Evolutionary conservation across 2,329 filamentous ascomycete species (phyloP), one percentile per base, ranked within the genome.

Genomic region (Botryosphaeria dothidea): DNA sequence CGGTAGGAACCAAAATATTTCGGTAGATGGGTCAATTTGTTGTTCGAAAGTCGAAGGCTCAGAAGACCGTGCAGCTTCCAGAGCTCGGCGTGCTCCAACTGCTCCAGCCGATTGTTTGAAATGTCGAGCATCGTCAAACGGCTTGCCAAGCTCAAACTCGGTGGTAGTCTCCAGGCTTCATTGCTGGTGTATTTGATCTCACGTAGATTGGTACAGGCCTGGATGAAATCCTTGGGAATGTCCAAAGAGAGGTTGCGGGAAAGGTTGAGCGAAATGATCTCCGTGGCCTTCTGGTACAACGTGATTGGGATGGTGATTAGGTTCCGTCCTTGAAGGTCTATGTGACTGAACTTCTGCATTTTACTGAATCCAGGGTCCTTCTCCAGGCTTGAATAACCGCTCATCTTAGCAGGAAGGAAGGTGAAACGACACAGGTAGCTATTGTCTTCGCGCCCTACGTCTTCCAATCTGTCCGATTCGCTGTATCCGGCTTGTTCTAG

Each of bases 111-210:
- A 74, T 99, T 99, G 78, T 98, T 98, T 2, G 94, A 97, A 3
- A 97, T 89, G 75, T 99, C 95, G 67, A 99, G 84, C 72, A 92
- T 93, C 0, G 92, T 97, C 71, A 99, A 83, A 67, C 88, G 89
- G 68, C 83, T 88, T 27, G 95, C 94, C 70, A 93, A 84, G 68
- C 91, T 89, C 62, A 99, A 84, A 75, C 93, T 97, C 6, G 89
- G 85, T 3, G 95, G 95, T 25, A 99, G 81, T 71, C 90, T 90
- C 76, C 91, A 89, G 2, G 93, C 92, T 76, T 99, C 95, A 72
- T 98, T 98, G 74, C 93, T 94, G 70, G 92, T 93, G 78, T 91
- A 99, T 73, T 96, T 97, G 83, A 99, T 95, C 76, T 99, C 95
- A 58, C 94, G 88, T 21, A 99, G 82, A 72, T 94, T 93, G 70